Evolutionary conservation across 371 early-diverging fungal species (phyloP), one percentile per base, ranked within the genome.

Genomic region (Lichtheimia ramosa): DNA sequence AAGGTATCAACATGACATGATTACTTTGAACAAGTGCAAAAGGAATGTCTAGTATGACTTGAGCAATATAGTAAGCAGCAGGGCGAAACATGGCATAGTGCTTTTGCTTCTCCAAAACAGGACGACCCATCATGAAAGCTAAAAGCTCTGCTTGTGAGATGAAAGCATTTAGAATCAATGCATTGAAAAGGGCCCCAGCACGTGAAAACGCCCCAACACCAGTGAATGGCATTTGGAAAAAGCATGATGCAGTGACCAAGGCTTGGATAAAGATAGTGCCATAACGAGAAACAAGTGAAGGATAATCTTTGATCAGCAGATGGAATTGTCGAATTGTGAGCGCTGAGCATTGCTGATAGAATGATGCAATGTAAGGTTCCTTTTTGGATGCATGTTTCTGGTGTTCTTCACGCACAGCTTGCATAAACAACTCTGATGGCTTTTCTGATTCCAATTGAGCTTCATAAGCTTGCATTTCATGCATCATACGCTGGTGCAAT

Each of bases 161-260:
- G 25, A 88, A 74, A 7, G 84, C 53, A 49, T 80, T 85, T 62
- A 85, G 82, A n/a, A 87, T 55, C 2, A 83, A 59, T 10, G 77
- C 66, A 43, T 84, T 83, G 57, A 86, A 84, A 6, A 87, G 52
- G 13, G 84, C 89, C 73, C 91, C 91, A 40, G 89, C 89, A 27
- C 93, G 85, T 2, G 85, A 81, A 64, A 89, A 88, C 48, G 87
- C 83, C 41, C 91, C 89, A 20, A 65, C 61, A 5, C 78, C 73
- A 53, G 66, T 66, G 0, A 54, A 54, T 2, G 88, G 84, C 43
- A 89, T 62, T 51, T 71, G 62, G 55, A 79, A 83, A 66, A 89
- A 91, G 46, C 85, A 81, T 5, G 88, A 85, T 10, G 88, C 89
- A 54, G 84, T 82, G 51, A 91, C 84, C n/a, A 88, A 63, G 42